A percentile compares a stretch with the other conserved stretches of the same genome.
phyloP scores from a whole-genome alignment of 306 rosid species.

The Gastrolobium bilobum region DNA sequence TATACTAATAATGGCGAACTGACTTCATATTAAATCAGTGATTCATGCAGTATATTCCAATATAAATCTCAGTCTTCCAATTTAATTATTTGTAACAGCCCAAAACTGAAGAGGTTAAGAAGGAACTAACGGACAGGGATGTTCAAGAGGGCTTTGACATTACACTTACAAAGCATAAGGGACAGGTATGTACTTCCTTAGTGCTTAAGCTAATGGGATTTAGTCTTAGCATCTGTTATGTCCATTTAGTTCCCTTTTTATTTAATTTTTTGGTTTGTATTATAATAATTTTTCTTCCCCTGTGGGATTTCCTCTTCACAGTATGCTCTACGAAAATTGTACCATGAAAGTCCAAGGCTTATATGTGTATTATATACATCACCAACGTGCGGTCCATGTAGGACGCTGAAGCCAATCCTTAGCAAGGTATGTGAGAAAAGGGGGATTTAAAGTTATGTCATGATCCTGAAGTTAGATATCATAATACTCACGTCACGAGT shows the following conservation, averaged over 20 bases:
- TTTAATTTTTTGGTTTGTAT: slow-evolving; percentile 34
- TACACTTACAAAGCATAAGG: slow-evolving; percentile 87
- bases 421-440: slow-evolving; percentile 71
- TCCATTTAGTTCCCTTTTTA: slow-evolving; percentile 9
- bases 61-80: slow-evolving; percentile 40
- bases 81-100: slow-evolving; percentile 71
- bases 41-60: slow-evolving; percentile 29
- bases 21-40: slow-evolving; percentile 8
- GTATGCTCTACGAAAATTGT: slow-evolving; percentile 95
- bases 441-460: slow-evolving; percentile 10
- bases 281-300: slow-evolving; percentile 25
- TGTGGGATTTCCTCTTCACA: slow-evolving; percentile 49
- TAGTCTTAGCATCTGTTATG: slow-evolving; percentile 22
- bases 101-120: slow-evolving; percentile 83
- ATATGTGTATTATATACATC: slow-evolving; percentile 86
- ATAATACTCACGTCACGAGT: background rate
- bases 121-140: slow-evolving; percentile 85
- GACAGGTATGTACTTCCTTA: slow-evolving; percentile 67
- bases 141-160: slow-evolving; percentile 89
- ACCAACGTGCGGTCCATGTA: slow-evolving; percentile 96
- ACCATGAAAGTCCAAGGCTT: slow-evolving; percentile 97
- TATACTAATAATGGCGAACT: slow-evolving; percentile 5
- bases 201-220: slow-evolving; percentile 38
- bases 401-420: slow-evolving; percentile 96
- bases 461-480: slow-evolving; percentile 38